Evolutionary conservation across 1,139 yeast genomes (phyloP), one percentile per base, ranked within the genome.

Genomic region (Taphrina populina): DNA sequence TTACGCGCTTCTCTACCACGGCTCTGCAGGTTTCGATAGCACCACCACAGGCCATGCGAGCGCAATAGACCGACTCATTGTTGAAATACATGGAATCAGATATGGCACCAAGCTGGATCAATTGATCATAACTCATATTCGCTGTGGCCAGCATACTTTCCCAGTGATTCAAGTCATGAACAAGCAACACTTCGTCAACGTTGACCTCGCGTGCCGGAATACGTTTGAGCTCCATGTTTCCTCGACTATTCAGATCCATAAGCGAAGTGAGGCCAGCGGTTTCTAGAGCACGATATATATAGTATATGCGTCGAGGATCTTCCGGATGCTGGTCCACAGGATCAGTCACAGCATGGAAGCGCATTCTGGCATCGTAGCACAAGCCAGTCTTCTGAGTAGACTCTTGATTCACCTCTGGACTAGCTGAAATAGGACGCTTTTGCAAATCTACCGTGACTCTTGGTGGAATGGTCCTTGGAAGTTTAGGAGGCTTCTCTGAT

Each of bases 291-390:
- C 92, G 88, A 72, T 92, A 94, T 46, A 94, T 87, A 58, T 97
- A 78, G 70, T 90, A 92, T 45, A 92, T 92, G 63, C 99, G 81
- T 61, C 98, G 79, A 10, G 99, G 99, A 67, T 94, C 98, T 69
- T 94, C 99, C 3, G 99, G 99, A 68, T 94, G 99, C 2, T 98
- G 98, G 67, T 94, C 98, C 52, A 90, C 88, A 62, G 92, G 88
- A 4, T 95, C 84, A 57, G 92, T 84, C 67, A 88, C 88, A 37
- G 96, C 95, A 67, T 94, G 99, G 69, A 90, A 92, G 61, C 98
- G 77, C 98, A 94, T 92, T 60, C 97, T 77, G 19, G 90, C 96
- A 67, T 94, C 98, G 70, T 94, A 94, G 60, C 95, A 94, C 19
- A 94, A 73, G 0, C 98, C 99, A 0, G 98, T 39, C 17, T 30